Conservation (phyloP, 768 basidiomycete species). For the Boletales sp. region DNA sequence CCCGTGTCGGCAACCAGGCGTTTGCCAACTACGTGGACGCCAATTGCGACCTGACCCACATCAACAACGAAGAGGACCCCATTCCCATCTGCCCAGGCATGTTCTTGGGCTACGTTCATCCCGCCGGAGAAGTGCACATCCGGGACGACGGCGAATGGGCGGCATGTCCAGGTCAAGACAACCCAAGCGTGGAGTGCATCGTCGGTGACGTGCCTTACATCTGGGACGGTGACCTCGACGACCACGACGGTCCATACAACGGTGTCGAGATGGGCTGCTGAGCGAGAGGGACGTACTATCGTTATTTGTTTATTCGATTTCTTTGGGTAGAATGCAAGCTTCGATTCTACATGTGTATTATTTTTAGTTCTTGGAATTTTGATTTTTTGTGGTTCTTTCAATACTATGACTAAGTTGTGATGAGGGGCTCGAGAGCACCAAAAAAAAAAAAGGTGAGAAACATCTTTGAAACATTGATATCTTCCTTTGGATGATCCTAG, state of each 20-base stretch:
- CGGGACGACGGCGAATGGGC: conserved; percentile 48
- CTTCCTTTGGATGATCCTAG: too few species aligned
- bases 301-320: not conserved
- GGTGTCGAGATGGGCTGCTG: conserved; percentile 25
- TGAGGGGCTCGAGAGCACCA: too few species aligned
- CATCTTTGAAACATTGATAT: too few species aligned
- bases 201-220: conserved; percentile 35
- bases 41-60: conserved; percentile 43
- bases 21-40: conserved; percentile 57
- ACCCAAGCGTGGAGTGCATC: conserved; percentile 37
- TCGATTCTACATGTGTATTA: not conserved
- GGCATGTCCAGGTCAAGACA: conserved; percentile 58
- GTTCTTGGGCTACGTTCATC: conserved; percentile 40
- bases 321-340: not conserved
- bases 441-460: too few species aligned
- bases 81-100: conserved; percentile 34
- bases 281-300: not conserved
- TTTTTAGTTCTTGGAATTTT: not conserved
- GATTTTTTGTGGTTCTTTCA: too few species aligned
- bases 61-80: conserved; percentile 49
- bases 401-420: too few species aligned
- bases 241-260: conserved; percentile 48
- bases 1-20: conserved; percentile 51
- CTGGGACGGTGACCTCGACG: conserved; percentile 34
- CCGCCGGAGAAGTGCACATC: conserved; percentile 43